Conservation (phyloP, 108 stramenopile species). For the Cyclotella cryptica region DNA sequence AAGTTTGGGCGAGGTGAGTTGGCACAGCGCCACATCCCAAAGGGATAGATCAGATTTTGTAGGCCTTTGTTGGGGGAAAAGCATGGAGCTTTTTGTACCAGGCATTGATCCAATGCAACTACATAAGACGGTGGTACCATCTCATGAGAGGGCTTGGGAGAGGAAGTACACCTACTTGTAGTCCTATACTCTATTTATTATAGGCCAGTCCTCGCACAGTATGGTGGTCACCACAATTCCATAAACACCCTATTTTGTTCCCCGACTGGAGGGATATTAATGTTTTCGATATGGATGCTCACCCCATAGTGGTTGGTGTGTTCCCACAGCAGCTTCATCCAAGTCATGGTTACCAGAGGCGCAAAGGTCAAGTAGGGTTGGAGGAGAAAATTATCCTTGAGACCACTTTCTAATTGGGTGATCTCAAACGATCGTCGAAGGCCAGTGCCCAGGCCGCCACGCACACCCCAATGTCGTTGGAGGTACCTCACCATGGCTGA, state of each 20-base stretch:
- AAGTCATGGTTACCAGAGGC: not conserved
- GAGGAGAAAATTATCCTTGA: constrained; percentile 7
- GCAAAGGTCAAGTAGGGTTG: not conserved
- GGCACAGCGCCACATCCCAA: not conserved
- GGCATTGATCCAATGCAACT: too few species aligned
- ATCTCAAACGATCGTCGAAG: not conserved
- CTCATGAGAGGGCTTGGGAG: not conserved
- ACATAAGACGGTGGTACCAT: too few species aligned
- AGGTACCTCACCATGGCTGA: not conserved
- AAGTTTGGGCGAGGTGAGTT: not conserved
- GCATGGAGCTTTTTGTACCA: too few species aligned
- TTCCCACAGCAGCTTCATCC: constrained; percentile 22
- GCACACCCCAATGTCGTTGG: constrained; percentile 1
- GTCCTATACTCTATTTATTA: not conserved
- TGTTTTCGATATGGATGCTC: not conserved
- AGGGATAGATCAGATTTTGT: not conserved
- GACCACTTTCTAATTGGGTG: constrained; percentile 8
- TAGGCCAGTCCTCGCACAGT: not conserved
- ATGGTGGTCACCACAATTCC: not conserved
- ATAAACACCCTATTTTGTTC: not conserved
- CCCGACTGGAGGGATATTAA: not conserved
- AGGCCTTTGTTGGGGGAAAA: not conserved
- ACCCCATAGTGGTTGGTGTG: not conserved
- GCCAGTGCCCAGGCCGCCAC: not conserved
- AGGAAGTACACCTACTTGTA: too few species aligned